Conservation (phyloP, 208 protist genomes). For the Crithidia bombi region DNA sequence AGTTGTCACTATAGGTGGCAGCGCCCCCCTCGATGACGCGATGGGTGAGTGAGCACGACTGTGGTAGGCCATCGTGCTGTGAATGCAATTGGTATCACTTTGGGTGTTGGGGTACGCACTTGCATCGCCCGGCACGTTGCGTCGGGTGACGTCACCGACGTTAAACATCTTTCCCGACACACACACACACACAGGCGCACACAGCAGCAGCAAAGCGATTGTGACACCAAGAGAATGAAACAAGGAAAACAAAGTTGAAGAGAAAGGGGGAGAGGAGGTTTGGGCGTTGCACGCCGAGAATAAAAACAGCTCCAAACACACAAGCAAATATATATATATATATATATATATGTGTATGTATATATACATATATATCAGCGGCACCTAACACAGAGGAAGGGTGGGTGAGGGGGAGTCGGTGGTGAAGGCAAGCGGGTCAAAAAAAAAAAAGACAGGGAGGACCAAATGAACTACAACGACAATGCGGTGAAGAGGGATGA, state of each 20-base stretch:
- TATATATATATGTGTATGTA: conserved; percentile 19
- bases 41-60: not conserved
- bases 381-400: not conserved
- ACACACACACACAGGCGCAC: too few relatives aligned
- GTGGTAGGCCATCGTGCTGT: not conserved
- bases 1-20: not conserved
- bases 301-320: too few relatives aligned
- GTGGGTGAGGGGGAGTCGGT: not conserved
- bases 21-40: not conserved
- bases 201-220: too few relatives aligned
- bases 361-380: conserved; percentile 13
- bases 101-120: not conserved
- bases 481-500: too few relatives aligned
- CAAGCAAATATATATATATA: conserved; percentile 1
- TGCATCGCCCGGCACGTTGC: not conserved
- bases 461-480: too few relatives aligned
- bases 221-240: too few relatives aligned
- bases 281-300: too few relatives aligned
- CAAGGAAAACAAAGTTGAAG: too few relatives aligned
- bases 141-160: not conserved
- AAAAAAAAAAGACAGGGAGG: too few relatives aligned
- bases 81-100: not conserved
- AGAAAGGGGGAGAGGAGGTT: too few relatives aligned
- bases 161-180: not conserved
- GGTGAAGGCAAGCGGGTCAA: not conserved